Percentiles rank a stretch among this genome's conserved stretches.
phyloP scores from a whole-genome alignment of 352 stramenopile genomes.

The Pythium phragmiticola region DNA sequence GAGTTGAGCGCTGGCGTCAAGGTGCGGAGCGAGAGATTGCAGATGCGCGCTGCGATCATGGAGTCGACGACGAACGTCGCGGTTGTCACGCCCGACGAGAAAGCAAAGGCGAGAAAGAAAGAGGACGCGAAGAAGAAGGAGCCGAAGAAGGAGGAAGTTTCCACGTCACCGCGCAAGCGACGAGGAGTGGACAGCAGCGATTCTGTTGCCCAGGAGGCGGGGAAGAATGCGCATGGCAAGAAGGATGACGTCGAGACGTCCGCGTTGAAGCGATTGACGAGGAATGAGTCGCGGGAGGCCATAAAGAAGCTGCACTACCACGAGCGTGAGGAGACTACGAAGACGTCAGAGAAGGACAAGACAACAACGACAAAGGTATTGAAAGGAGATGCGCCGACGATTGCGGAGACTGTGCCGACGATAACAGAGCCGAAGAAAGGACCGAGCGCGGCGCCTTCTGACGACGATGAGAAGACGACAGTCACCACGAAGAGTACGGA shows the following conservation, averaged over 20 bases:
- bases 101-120: background rate
- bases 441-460: too few species aligned
- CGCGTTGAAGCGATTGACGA: slow-evolving; percentile 11
- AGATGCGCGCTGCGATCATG: slow-evolving; percentile 15
- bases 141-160: background rate
- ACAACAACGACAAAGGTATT: too few species aligned
- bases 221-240: background rate
- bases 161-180: slow-evolving; percentile 8
- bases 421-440: too few species aligned
- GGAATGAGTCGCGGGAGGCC: slow-evolving; percentile 1
- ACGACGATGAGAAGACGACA: background rate
- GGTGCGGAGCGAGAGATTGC: slow-evolving; percentile 27
- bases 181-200: slow-evolving; percentile 4
- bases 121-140: slow-evolving; percentile 2
- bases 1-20: background rate
- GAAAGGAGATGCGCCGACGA: background rate
- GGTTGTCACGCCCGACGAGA: slow-evolving; percentile 5
- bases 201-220: background rate
- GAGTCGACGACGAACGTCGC: slow-evolving; percentile 7
- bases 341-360: background rate
- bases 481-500: background rate
- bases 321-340: background rate
- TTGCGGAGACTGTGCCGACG: too few species aligned
- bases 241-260: slow-evolving; percentile 1
- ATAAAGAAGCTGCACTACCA: slow-evolving; percentile 2